Conservation (phyloP, 1,284 basidiomycete species). For the Waitea zeae region DNA sequence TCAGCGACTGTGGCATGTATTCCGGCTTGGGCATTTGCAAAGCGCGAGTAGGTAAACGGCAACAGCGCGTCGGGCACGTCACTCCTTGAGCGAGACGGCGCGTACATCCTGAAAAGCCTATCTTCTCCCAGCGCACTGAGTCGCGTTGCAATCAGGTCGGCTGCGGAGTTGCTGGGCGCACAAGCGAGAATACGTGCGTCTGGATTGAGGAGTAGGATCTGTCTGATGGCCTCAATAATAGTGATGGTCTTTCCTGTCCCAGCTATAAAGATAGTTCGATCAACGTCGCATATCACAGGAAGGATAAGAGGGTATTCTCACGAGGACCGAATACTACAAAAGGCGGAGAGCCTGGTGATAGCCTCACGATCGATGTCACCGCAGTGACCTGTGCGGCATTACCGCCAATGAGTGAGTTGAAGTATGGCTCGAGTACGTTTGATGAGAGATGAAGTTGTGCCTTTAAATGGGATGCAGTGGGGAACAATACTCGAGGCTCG, state of each 20-base stretch:
- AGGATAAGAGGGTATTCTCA: constrained; percentile 15
- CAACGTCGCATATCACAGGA: not conserved
- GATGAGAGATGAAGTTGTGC: constrained; percentile 6
- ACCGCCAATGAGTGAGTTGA: constrained; percentile 24
- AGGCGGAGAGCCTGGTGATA: constrained; percentile 26
- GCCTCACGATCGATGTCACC: constrained; percentile 28
- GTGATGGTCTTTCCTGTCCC: constrained; percentile 59
- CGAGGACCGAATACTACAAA: constrained; percentile 55
- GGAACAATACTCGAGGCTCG: constrained; percentile 24
- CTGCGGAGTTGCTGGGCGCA: constrained; percentile 46
- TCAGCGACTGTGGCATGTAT: too few species aligned
- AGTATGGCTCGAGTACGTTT: constrained; percentile 10
- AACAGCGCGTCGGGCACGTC: constrained; percentile 25
- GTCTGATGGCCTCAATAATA: constrained; percentile 43
- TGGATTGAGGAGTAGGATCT: constrained; percentile 26
- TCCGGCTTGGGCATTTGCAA: too few species aligned
- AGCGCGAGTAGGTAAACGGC: constrained; percentile 18
- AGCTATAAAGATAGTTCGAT: constrained; percentile 19
- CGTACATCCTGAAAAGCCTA: constrained; percentile 46
- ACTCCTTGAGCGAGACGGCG: constrained; percentile 31
- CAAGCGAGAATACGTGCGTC: constrained; percentile 37
- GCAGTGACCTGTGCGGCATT: constrained; percentile 39
- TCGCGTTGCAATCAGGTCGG: constrained; percentile 39
- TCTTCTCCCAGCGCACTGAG: constrained; percentile 21
- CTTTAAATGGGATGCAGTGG: constrained; percentile 14